Evolutionary conservation across 2,329 filamentous ascomycete genomes (phyloP), one percentile per base, ranked within the genome.

Genomic region (Tolypocladium tundrense): DNA sequence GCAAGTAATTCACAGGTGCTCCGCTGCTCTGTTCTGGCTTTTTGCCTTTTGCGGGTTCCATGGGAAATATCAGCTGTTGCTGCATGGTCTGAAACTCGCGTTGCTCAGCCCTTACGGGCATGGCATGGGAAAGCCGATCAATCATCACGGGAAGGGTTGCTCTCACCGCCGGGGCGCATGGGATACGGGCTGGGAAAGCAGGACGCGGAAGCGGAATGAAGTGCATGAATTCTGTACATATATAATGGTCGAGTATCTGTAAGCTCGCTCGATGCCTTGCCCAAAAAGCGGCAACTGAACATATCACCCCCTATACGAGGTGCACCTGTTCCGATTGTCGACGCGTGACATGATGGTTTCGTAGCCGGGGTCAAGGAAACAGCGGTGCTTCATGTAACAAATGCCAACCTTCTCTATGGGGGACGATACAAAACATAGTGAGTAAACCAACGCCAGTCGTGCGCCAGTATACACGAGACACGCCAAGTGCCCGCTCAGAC

Each of bases 1-100:
- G 65, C 55, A 66, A 67, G 57, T 68, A 61, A 37, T 19, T 11
- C 21, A 7, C 9, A 31, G 31, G 27, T 8, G 3, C 31, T 51
- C 31, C 16, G 2, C 48, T 37, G 2, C 31, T 21, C 31, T n/a
- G 10, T 37, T 5, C 31, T 52, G 9, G 45, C 8, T 3, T 4
- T 52, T 52, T 4, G n/a, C n/a, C 9, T 8, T 21, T 21, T 8
- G 31, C 31, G 5, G 19, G 10, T 13, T 37, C 11, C 19, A 13
- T 1, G 16, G 31, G 19, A 19, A n/a, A 10, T 35, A 35, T 11
- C 9, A 5, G 3, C 45, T 10, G 45, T 9, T 50, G 45, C 16
- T 50, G 21, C 27, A 11, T 16, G 19, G 37, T 8, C 10, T 16
- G 14, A 6, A 33, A 19, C 31, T 16, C 8, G 45, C 42, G 31